Evolutionary conservation across 2,329 filamentous ascomycete genomes (phyloP).

Genomic region (Blumeria graminis): DNA sequence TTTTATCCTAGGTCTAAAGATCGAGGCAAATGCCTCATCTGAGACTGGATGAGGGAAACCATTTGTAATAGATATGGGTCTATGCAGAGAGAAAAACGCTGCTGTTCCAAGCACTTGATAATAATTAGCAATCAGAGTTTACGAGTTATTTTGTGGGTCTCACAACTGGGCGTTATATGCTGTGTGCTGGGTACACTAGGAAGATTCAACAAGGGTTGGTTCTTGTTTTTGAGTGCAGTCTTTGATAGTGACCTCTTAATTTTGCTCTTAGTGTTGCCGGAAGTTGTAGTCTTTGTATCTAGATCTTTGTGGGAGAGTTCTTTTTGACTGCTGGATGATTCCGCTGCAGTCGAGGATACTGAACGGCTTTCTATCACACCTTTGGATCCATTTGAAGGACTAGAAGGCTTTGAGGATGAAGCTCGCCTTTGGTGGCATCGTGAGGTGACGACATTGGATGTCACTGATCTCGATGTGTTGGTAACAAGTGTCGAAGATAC

Average conservation of each 20-base stretch:
- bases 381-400: slow-evolving; percentile 15
- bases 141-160: not conserved
- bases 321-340: not conserved
- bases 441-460: slow-evolving; percentile 11
- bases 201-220: slow-evolving; percentile 29
- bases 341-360: slow-evolving; percentile 8
- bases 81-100: slow-evolving; percentile 86
- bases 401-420: slow-evolving; percentile 18
- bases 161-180: slow-evolving; percentile 32
- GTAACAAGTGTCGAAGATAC: slow-evolving; percentile 9
- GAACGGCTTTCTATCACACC: slow-evolving; percentile 8
- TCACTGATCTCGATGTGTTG: slow-evolving; percentile 9
- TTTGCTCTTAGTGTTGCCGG: slow-evolving; percentile 24
- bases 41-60: slow-evolving; percentile 51
- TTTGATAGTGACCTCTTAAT: slow-evolving; percentile 23
- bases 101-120: slow-evolving; percentile 58
- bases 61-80: slow-evolving; percentile 72
- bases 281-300: slow-evolving; percentile 21
- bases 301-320: slow-evolving; percentile 19
- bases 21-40: slow-evolving; percentile 55
- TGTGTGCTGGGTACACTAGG: slow-evolving; percentile 55
- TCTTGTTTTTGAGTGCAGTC: slow-evolving; percentile 15
- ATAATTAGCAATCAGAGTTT: slow-evolving; percentile 1
- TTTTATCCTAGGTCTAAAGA: slow-evolving; percentile 41
- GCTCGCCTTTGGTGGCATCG: slow-evolving; percentile 13